Conservation (phyloP, 208 protist genomes). For the Trypanosoma scelopori region DNA sequence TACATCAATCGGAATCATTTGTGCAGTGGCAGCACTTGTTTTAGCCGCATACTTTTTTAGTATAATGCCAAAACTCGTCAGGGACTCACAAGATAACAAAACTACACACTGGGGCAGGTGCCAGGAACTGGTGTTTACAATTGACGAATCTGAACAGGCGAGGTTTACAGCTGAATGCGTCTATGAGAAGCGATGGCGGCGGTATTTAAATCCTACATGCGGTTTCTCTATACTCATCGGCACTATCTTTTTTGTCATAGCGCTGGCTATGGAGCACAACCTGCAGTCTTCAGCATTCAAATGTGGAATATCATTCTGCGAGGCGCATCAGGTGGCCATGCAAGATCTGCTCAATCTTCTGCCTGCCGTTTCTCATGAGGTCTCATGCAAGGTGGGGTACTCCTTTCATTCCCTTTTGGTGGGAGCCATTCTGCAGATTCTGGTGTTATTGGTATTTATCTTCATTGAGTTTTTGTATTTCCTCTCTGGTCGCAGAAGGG, state of each 20-base stretch:
- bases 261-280: constrained; percentile 29
- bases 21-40: constrained; percentile 17
- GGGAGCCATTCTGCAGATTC: constrained; percentile 19
- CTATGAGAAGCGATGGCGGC: constrained; percentile 24
- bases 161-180: constrained; percentile 28
- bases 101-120: no score
- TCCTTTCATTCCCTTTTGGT: constrained; percentile 31
- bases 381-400: constrained; percentile 20
- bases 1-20: constrained; percentile 28
- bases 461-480: neutral
- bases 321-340: constrained; percentile 34
- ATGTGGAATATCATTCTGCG: constrained; percentile 45
- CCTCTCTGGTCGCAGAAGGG: neutral
- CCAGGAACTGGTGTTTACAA: no score
- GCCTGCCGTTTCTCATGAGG: neutral
- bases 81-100: constrained; percentile 13
- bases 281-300: constrained; percentile 31
- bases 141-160: no score
- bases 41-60: constrained; percentile 29
- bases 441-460: constrained; percentile 15
- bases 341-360: constrained; percentile 24
- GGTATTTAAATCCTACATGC: constrained; percentile 24
- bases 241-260: constrained; percentile 33
- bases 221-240: constrained; percentile 16
- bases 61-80: constrained; percentile 24